These are phyloP conservation scores for Paecilomyces niveus DNA, from an alignment of 2,329 filamentous ascomycete species.

Conservation along the genomic window DNA sequence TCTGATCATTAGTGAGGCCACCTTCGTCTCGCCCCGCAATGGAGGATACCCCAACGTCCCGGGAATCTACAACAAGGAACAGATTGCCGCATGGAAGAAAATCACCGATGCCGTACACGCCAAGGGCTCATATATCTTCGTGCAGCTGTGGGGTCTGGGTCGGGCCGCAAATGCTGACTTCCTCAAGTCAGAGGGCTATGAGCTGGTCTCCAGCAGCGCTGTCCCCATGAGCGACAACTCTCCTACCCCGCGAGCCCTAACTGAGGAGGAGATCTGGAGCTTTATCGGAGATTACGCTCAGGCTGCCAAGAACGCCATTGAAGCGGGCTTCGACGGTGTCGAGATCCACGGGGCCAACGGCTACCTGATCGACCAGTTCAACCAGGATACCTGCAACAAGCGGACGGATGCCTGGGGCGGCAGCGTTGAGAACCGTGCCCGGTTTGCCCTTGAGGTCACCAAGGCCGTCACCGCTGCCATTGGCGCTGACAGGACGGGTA, in stretches of 20 bases:
- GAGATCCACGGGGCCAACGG: conserved; percentile 75
- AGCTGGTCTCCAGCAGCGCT: not conserved
- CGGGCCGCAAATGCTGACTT: conserved; percentile 42
- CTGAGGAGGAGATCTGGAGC: not conserved
- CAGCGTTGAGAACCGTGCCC: conserved; percentile 54
- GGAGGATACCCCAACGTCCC: conserved; percentile 48
- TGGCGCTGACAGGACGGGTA: conserved; percentile 38
- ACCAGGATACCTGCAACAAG: conserved; percentile 61
- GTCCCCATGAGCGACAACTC: conserved; percentile 1
- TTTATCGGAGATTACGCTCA: not conserved
- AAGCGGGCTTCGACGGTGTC: conserved; percentile 67
- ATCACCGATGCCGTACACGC: conserved; percentile 57
- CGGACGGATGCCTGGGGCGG: conserved; percentile 51
- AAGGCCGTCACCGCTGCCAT: conserved; percentile 32
- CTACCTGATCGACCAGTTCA: conserved; percentile 64
- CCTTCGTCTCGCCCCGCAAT: conserved; percentile 42
- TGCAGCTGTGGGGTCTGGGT: conserved; percentile 57
- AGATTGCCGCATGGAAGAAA: conserved; percentile 54
- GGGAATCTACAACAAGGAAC: conserved; percentile 50
- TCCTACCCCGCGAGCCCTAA: conserved; percentile 1
- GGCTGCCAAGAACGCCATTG: conserved; percentile 28
- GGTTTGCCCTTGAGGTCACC: conserved; percentile 57
- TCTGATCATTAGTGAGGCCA: conserved; percentile 53
- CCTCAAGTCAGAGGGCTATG: conserved; percentile 12
- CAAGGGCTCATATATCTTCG: conserved; percentile 54